Evolutionary conservation across 305 asterid species (phyloP).

Genomic region (Fraxinus sp.): DNA sequence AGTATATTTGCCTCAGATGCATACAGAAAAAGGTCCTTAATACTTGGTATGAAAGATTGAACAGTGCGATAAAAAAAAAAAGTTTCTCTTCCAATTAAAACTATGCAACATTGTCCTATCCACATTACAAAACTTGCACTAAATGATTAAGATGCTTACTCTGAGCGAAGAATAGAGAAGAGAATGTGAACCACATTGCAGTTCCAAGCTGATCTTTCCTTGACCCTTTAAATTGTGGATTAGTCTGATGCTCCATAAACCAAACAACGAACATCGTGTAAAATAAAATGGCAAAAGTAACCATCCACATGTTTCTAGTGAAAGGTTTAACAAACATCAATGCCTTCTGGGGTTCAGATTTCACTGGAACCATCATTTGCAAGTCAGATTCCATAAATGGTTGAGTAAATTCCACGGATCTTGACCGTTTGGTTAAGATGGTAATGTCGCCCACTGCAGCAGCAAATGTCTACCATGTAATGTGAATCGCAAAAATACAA

Average conservation of each 20-base stretch:
- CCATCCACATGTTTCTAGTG: conserved; percentile 37
- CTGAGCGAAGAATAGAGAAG: conserved; percentile 38
- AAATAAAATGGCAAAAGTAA: conserved; percentile 25
- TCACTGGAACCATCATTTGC: conserved; percentile 41
- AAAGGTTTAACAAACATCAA: conserved; percentile 41
- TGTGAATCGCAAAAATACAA: background rate
- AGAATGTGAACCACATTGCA: conserved; percentile 48
- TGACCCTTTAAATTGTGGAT: conserved; percentile 27
- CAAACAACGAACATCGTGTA: conserved; percentile 44
- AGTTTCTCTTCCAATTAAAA: background rate
- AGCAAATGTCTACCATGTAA: conserved; percentile 16
- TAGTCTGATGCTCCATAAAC: conserved; percentile 40
- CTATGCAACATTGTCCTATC: background rate
- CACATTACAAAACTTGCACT: background rate
- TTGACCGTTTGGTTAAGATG: conserved; percentile 25
- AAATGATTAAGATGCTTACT: conserved; percentile 27
- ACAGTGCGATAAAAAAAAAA: background rate
- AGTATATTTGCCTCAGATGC: background rate
- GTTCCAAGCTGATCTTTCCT: conserved; percentile 38
- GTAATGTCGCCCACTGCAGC: conserved; percentile 34
- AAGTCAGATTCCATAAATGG: conserved; percentile 39
- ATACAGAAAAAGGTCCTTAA: no score
- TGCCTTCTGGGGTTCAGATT: conserved; percentile 9
- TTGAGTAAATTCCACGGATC: conserved; percentile 30
- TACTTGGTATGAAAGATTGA: background rate